Evolutionary conservation across 805 yeast genomes (phyloP).

Genomic region (Naumovozyma castellii): DNA sequence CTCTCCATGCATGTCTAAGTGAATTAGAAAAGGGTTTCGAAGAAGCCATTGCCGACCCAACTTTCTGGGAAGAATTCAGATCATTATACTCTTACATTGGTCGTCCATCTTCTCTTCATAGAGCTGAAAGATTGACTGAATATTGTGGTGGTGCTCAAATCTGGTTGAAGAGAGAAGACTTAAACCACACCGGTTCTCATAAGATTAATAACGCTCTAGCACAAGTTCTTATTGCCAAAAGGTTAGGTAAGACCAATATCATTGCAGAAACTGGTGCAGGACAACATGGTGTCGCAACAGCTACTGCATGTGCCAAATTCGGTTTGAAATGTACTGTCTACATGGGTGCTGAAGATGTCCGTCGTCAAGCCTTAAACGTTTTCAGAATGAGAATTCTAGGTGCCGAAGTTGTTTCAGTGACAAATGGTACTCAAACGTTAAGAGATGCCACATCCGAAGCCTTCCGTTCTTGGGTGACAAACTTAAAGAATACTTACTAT

Average conservation of each 20-base stretch:
- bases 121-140: slow-evolving; percentile 83
- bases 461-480: slow-evolving; percentile 88
- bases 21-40: slow-evolving; percentile 87
- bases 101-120: slow-evolving; percentile 87
- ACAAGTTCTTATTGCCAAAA: slow-evolving; percentile 68
- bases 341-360: slow-evolving; percentile 99
- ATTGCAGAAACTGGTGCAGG: slow-evolving; percentile 93
- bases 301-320: slow-evolving; percentile 85
- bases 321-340: slow-evolving; percentile 89
- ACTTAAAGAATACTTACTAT: slow-evolving; percentile 79
- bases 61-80: slow-evolving; percentile 87
- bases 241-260: slow-evolving; percentile 66
- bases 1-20: slow-evolving; percentile 78
- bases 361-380: slow-evolving; percentile 96
- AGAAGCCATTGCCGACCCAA: slow-evolving; percentile 77
- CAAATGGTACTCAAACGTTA: slow-evolving; percentile 89
- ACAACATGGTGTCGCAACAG: slow-evolving; percentile 89
- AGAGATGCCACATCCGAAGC: slow-evolving; percentile 99
- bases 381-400: slow-evolving; percentile 96
- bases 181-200: slow-evolving; percentile 84
- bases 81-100: slow-evolving; percentile 87
- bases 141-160: slow-evolving; percentile 90
- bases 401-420: slow-evolving; percentile 88
- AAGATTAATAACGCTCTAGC: slow-evolving; percentile 79
- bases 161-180: slow-evolving; percentile 97